phyloP scores from a whole-genome alignment of 2,329 filamentous ascomycete species.

The Periconia macrospinosa region DNA sequence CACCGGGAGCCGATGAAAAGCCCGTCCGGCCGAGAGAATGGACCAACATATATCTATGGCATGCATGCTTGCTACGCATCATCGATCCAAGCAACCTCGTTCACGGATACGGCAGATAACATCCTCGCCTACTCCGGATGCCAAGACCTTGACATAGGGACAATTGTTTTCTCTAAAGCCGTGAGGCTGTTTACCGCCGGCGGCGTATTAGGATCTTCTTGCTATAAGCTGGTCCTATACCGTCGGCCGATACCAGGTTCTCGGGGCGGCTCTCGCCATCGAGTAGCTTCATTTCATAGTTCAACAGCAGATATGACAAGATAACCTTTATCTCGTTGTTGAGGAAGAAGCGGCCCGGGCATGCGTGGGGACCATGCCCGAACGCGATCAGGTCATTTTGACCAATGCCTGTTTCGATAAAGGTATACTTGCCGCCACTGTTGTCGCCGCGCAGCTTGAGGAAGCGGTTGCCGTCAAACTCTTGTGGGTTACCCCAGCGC shows the following conservation, averaged over 20 bases:
- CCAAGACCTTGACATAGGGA: too few relatives aligned
- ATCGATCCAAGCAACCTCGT: background rate
- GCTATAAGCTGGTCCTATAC: background rate
- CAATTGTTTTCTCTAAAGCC: too few relatives aligned
- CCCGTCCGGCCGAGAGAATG: background rate
- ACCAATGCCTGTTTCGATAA: background rate
- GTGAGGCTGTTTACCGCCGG: background rate
- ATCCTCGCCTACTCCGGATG: background rate
- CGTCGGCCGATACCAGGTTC: background rate
- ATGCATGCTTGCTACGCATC: background rate
- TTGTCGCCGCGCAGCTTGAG: background rate
- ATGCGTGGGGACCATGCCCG: slow-evolving; percentile 4
- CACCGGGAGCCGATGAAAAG: background rate
- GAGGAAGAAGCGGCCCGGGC: slow-evolving; percentile 10
- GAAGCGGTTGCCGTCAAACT: slow-evolving; percentile 4
- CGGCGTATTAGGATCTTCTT: background rate
- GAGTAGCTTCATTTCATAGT: slow-evolving; percentile 4
- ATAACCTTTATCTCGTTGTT: slow-evolving; percentile 7
- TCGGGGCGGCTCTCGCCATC: background rate
- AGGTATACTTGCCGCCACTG: background rate
- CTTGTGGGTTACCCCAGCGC: background rate
- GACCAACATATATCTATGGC: background rate
- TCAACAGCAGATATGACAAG: slow-evolving; percentile 1
- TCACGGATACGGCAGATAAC: too few relatives aligned
- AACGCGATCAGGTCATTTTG: slow-evolving; percentile 2